Percentiles rank a stretch among this genome's conserved stretches.
phyloP scores from a whole-genome alignment of 176 grass and related monocot species.

The Oryza rufipogon region DNA sequence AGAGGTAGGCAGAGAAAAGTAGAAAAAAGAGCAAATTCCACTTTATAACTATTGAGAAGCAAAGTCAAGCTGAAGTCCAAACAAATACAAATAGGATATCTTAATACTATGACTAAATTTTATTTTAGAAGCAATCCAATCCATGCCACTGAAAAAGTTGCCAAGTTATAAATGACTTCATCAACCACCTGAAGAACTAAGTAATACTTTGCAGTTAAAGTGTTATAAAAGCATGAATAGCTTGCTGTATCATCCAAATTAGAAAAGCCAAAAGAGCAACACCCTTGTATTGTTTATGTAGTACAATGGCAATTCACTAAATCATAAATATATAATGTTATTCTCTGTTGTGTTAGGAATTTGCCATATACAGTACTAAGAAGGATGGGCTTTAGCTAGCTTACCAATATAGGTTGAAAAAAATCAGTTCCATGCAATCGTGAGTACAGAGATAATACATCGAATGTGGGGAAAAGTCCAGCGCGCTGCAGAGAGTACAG shows the following conservation, averaged over 20 bases:
- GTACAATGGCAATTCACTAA: slow-evolving; percentile 3
- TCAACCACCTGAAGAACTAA: slow-evolving; percentile 16
- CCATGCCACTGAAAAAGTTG: background rate
- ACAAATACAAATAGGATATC: slow-evolving; percentile 26
- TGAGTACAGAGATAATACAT: slow-evolving; percentile 86
- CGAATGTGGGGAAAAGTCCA: slow-evolving; percentile 90
- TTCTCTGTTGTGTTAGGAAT: slow-evolving; percentile 28
- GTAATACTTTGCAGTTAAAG: slow-evolving; percentile 12
- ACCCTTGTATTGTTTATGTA: slow-evolving; percentile 18
- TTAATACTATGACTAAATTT: slow-evolving; percentile 29
- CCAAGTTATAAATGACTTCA: slow-evolving; percentile 14
- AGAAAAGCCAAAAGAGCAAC: slow-evolving; percentile 7
- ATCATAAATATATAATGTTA: slow-evolving; percentile 25
- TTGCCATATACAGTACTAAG: slow-evolving; percentile 18
- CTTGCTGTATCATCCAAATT: background rate
- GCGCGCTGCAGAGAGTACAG: slow-evolving; percentile 61
- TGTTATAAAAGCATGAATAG: slow-evolving; percentile 19
- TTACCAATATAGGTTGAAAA: slow-evolving; percentile 82
- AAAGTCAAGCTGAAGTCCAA: slow-evolving; percentile 21
- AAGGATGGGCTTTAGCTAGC: background rate
- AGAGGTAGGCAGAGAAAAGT: slow-evolving; percentile 23
- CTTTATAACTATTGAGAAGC: slow-evolving; percentile 23
- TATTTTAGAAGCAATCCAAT: slow-evolving; percentile 10
- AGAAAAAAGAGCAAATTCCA: background rate
- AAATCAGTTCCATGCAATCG: slow-evolving; percentile 61